Percentiles rank a stretch among this genome's conserved stretches.
Evolutionary conservation across 1,139 yeast species (phyloP).

Genomic region (Suhomyces bokatorum): DNA sequence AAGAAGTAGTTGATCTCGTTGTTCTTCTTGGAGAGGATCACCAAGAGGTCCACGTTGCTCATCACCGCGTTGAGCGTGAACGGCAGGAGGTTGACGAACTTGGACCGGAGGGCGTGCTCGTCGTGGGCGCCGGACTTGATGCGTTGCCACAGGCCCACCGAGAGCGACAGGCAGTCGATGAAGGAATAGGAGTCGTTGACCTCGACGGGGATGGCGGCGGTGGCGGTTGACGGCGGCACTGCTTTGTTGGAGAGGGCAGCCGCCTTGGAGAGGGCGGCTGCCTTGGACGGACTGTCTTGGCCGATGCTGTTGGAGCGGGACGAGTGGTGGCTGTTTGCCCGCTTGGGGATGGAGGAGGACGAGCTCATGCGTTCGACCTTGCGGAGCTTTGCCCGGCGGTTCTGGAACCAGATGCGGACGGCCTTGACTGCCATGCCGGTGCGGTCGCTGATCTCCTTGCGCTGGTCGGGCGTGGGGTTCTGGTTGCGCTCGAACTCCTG

Average conservation of each 20-base stretch:
- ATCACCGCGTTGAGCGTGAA: slow-evolving; percentile 59
- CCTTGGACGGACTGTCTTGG: slow-evolving; percentile 8
- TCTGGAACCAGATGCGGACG: slow-evolving; percentile 94
- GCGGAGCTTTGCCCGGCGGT: slow-evolving; percentile 79
- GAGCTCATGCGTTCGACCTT: slow-evolving; percentile 45
- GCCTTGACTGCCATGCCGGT: slow-evolving; percentile 91
- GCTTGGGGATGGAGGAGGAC: slow-evolving; percentile 9
- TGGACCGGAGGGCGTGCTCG: slow-evolving; percentile 39
- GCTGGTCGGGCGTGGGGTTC: slow-evolving; percentile 64
- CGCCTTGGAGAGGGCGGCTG: background rate
- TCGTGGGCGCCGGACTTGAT: slow-evolving; percentile 61
- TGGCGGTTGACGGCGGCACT: background rate
- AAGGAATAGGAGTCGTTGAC: slow-evolving; percentile 68
- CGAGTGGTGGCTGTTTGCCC: slow-evolving; percentile 5
- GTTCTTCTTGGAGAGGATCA: slow-evolving; percentile 66
- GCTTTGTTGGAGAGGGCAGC: background rate
- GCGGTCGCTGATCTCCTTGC: slow-evolving; percentile 69
- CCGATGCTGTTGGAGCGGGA: slow-evolving; percentile 9
- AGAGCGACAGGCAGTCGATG: slow-evolving; percentile 63
- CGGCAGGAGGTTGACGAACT: slow-evolving; percentile 65
- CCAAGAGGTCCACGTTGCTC: slow-evolving; percentile 66
- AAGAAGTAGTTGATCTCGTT: slow-evolving; percentile 73
- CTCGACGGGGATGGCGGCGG: slow-evolving; percentile 44
- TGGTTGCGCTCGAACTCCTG: slow-evolving; percentile 72
- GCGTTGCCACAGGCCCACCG: slow-evolving; percentile 81